Base-by-base conservation (phyloP, 768 basidiomycete genomes). In the Rhodosporidiobolus sp. region DNA sequence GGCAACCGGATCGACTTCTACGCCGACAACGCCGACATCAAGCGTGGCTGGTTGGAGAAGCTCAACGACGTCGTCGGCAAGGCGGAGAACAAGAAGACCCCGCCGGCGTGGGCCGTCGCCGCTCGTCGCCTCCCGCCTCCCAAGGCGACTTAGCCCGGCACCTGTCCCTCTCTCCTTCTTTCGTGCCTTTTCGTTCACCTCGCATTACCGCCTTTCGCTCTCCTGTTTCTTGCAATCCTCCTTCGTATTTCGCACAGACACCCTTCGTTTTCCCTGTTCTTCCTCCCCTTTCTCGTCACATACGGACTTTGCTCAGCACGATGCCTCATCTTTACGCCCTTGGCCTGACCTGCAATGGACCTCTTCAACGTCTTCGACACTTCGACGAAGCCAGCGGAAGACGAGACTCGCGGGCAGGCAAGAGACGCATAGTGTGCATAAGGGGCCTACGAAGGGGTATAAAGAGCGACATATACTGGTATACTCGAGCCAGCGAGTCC, bases 1-100 rank as follows among this genome's bases (percentile, higher is more conserved):
- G 85, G 88, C 45, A 87, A 92, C 75, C 87, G 89, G 68, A 95
- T 98, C 70, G 80, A 87, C 19, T 98, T 97, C 84, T 94, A 89
- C 77, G 91, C 94, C 45, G 95, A 97, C 80, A 89, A 87, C 20
- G 90, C 93, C 67, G 88, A 89, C 65, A 92, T 92, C 80, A 98
- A 97, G 81, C 81, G 83, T 32, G 85, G 84, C 83, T 98, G 95
- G 95, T 34, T 76, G 28, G 61, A 54, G 14, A 56, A 49, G 4
- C 67, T 76, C 2, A 26, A 32, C 4, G 7, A 45, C 5, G 49
- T 64, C 19, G 63, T 70, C 26, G 70, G 65, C 4, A 50, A 57
- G 38, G 60, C 62, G 14, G 63, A 61, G 30, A 45, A 49, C 28
- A 68, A 62, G 64, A 66, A 68, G 59, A 30, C 57, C 7, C 30